phyloP scores from a whole-genome alignment of 352 stramenopile species.

The Nothophytophthora sp. region DNA sequence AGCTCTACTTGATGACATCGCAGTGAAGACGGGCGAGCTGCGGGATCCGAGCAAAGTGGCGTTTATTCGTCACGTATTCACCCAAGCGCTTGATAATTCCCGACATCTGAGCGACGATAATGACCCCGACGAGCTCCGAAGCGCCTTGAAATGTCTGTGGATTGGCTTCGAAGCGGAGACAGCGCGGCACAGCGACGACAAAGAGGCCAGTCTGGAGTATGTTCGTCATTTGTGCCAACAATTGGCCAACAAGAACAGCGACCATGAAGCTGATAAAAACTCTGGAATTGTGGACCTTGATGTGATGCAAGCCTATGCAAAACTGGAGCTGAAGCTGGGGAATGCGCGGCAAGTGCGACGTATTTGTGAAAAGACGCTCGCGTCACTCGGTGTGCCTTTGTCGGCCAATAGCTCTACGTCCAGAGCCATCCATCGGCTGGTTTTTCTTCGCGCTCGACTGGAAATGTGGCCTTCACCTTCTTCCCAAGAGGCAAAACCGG shows the following conservation, averaged over 20 bases:
- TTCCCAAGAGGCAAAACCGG: conserved; percentile 5
- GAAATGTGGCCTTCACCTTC: conserved; percentile 28
- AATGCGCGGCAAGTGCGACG: conserved; percentile 48
- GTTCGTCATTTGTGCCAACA: conserved; percentile 37
- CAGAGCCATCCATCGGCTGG: conserved; percentile 48
- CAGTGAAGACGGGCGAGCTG: conserved; percentile 18
- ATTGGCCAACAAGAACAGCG: conserved; percentile 15
- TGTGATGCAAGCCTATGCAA: conserved; percentile 54
- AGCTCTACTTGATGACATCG: conserved; percentile 22
- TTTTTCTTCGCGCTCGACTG: conserved; percentile 48
- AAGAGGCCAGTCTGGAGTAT: conserved; percentile 9
- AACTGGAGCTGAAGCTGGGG: conserved; percentile 44
- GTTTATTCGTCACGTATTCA: conserved; percentile 47
- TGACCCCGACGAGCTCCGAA: conserved; percentile 1
- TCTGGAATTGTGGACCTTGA: conserved; percentile 9
- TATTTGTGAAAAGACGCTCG: conserved; percentile 61
- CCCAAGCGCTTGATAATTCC: conserved; percentile 26
- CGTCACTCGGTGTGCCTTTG: conserved; percentile 15
- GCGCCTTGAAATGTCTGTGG: conserved; percentile 42
- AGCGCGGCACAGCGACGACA: neutral
- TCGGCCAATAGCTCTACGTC: neutral
- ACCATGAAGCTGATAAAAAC: neutral
- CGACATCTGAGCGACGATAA: conserved; percentile 6
- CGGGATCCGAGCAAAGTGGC: conserved; percentile 38
- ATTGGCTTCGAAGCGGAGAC: conserved; percentile 51